Percentiles rank a stretch among this genome's conserved stretches.
Evolutionary conservation across 1,284 basidiomycete genomes (phyloP).

Genomic region (Xanthoconium separans): DNA sequence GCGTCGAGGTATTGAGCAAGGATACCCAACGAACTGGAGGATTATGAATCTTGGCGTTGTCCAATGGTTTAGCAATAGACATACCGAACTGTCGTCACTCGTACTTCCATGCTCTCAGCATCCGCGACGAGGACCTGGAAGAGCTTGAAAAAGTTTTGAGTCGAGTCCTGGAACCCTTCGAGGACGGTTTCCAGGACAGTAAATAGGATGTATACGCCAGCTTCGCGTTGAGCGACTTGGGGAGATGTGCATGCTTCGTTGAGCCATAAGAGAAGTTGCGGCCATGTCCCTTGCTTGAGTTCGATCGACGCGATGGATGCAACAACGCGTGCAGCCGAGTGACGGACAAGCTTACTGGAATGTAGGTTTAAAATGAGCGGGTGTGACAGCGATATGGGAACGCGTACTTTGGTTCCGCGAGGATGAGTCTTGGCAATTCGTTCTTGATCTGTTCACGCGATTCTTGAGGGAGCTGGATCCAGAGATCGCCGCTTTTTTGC

Average conservation of each 20-base stretch:
- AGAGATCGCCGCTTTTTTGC: constrained; percentile 80
- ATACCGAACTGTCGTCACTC: constrained; percentile 86
- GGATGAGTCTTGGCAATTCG: constrained; percentile 78
- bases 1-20: constrained; percentile 92
- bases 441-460: constrained; percentile 86
- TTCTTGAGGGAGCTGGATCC: constrained; percentile 72
- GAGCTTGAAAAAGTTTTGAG: constrained; percentile 80
- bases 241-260: constrained; percentile 75
- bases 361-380: constrained; percentile 5
- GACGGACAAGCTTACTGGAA: constrained; percentile 80
- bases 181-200: constrained; percentile 92
- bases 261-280: constrained; percentile 87
- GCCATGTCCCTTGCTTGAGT: constrained; percentile 82
- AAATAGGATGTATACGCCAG: constrained; percentile 89
- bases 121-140: constrained; percentile 82
- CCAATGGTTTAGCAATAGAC: constrained; percentile 9
- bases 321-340: constrained; percentile 89
- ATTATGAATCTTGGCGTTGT: constrained; percentile 3
- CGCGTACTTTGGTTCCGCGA: constrained; percentile 77
- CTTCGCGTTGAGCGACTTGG: constrained; percentile 80
- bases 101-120: constrained; percentile 87
- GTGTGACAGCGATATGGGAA: background rate
- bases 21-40: constrained; percentile 77
- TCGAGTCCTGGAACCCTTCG: constrained; percentile 81
- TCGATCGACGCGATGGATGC: constrained; percentile 93